Evolutionary conservation across 2,329 filamentous ascomycete genomes (phyloP), one percentile per base, ranked within the genome.

Genomic region (Colletotrichum camelliae): DNA sequence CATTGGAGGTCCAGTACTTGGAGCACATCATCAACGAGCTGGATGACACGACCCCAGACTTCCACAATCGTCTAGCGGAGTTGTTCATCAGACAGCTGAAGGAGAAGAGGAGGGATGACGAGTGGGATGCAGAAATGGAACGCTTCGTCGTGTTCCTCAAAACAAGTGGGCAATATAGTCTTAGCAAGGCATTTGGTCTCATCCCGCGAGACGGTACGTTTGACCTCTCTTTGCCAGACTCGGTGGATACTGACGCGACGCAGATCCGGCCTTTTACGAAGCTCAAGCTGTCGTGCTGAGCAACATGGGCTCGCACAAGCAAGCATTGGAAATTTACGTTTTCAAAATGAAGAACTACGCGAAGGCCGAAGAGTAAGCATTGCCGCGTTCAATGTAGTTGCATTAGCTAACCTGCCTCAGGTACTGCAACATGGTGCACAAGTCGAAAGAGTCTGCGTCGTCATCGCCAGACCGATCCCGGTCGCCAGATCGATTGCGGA

Each of bases 271-370:
- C 4, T 98, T 98, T 81, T 98, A 94, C 83, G 96, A 98, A 83
- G 93, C 95, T 3, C 93, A 96, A 77, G 97, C 97, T 8, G 93
- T 98, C 60, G 93, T 98, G 24, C 91, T 98, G 52, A 96, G 95
- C 84, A 97, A 97, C 80, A 98, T 98, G 95, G 95, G 95, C 8
- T 94, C 96, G 80, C 96, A 99, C 86, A 96, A 95, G 82, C 96
- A 98, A 85, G 97, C 97, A 0, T 87, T 99, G n/a, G 94, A 97
- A 82, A 98, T 99, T 68, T 99, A 98, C 83, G 96, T 98, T 33
- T 99, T 98, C 86, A 97, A 96, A 83, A 91, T 99, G 83, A 88
- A 94, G 79, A 94, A 98, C 83, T 96, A 95, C 77, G 88, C 87
- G 15, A 98, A 98, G 85, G 97, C 97, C 37, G 97, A 99, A 90